Evolutionary conservation across 306 rosid species (phyloP), one percentile per base, ranked within the genome.

Genomic region (Sesbania bispinosa): DNA sequence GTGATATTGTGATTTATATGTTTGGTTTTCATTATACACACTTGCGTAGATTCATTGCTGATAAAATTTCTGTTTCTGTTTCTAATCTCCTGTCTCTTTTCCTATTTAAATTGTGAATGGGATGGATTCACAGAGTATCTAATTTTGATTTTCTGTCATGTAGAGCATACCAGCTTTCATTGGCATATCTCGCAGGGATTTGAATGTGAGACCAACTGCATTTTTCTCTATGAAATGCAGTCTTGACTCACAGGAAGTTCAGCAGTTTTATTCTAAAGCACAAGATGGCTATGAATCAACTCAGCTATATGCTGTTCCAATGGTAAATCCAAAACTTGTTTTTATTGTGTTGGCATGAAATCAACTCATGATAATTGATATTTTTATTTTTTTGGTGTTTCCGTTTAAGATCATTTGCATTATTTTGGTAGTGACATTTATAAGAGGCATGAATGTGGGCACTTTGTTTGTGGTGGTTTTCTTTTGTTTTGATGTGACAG

Each of bases 281-380:
- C 87, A 89, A 83, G 97, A 94, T 76, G 92, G 95, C 77, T 94
- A 84, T 63, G 97, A 94, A 81, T 94, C 99, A 58, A 91, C 97
- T 60, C 89, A 94, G 75, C 88, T 94, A 9, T 80, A 81, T 66
- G 80, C 95, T 38, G 95, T 85, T 71, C 57, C 97, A 71, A 43
- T 83, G 96, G 99, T 94, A 72, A 78, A 87, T 61, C 69, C 36
- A 38, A 62, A 43, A 10, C 62, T 74, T 32, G 5, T 60, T 38
- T 79, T 27, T 26, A 16, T 41, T 11, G 55, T 50, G 6, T 20
- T 46, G 10, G 18, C 20, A 45, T 62, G 68, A 83, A 62, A 41
- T 74, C 73, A 72, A 7, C 69, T 52, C 57, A 33, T 43, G 43
- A 57, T 71, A 62, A 43, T 45, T 70, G 60, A 33, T 29, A 1